Evolutionary conservation across 805 yeast species (phyloP).

Genomic region (Cyberlindnera mrakii): DNA sequence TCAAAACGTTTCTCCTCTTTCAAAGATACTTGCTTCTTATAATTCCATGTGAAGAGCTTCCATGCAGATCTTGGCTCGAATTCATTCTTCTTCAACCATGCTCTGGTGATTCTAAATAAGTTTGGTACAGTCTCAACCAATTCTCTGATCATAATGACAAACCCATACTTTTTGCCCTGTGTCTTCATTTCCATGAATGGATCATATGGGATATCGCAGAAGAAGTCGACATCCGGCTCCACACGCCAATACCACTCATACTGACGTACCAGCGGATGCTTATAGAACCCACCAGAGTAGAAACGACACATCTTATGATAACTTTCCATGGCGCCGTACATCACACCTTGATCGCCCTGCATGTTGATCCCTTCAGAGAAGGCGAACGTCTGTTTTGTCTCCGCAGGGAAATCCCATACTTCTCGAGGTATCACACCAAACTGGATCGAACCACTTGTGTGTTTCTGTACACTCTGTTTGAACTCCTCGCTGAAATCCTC

Average conservation of each 20-base stretch:
- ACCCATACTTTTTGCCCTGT: slow-evolving; percentile 72
- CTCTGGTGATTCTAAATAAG: slow-evolving; percentile 64
- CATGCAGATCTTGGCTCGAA: slow-evolving; percentile 59
- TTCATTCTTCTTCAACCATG: slow-evolving; percentile 45
- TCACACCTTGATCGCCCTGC: slow-evolving; percentile 79
- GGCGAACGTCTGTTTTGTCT: slow-evolving; percentile 13
- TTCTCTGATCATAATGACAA: slow-evolving; percentile 74
- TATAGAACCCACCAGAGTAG: slow-evolving; percentile 76
- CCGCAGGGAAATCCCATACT: slow-evolving; percentile 66
- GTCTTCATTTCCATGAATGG: slow-evolving; percentile 79
- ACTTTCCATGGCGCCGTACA: slow-evolving; percentile 77
- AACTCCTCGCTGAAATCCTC: slow-evolving; percentile 67
- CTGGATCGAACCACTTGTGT: slow-evolving; percentile 56
- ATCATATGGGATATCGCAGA: slow-evolving; percentile 87
- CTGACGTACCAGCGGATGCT: slow-evolving; percentile 65
- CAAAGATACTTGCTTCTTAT: slow-evolving; percentile 28
- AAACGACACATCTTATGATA: slow-evolving; percentile 97
- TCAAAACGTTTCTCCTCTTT: slow-evolving; percentile 26
- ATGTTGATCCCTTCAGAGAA: slow-evolving; percentile 53
- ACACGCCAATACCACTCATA: slow-evolving; percentile 95
- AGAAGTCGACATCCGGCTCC: slow-evolving; percentile 88
- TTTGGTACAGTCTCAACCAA: slow-evolving; percentile 77
- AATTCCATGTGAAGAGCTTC: slow-evolving; percentile 52
- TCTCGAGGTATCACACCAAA: slow-evolving; percentile 60
- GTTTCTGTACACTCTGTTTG: slow-evolving; percentile 39